A percentile compares a stretch with the other conserved stretches of the same genome.
These are phyloP conservation scores for Schizophyllum amplum DNA, from an alignment of 1,284 basidiomycete species.

Conservation along the genomic window DNA sequence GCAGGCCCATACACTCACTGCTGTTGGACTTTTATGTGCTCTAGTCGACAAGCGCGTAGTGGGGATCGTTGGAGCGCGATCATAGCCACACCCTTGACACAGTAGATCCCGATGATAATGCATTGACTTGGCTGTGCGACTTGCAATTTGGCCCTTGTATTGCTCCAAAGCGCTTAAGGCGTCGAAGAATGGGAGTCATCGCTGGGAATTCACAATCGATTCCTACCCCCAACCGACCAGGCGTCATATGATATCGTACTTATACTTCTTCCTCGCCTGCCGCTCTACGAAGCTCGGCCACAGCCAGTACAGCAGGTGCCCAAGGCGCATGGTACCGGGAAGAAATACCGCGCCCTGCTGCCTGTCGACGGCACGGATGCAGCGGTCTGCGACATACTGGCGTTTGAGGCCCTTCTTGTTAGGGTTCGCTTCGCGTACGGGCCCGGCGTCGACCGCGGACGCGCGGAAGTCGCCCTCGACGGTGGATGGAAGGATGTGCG, in stretches of 20 bases:
- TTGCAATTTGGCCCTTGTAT: too few relatives aligned
- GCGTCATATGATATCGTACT: conserved; percentile 28
- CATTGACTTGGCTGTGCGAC: too few relatives aligned
- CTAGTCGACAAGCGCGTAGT: too few relatives aligned
- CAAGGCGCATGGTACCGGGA: conserved; percentile 35
- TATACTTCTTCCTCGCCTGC: conserved; percentile 54
- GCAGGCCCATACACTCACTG: too few relatives aligned
- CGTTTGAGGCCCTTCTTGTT: conserved; percentile 48
- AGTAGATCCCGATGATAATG: too few relatives aligned
- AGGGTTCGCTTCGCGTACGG: conserved; percentile 36
- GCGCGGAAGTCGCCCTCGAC: conserved; percentile 75
- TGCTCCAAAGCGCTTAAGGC: too few relatives aligned
- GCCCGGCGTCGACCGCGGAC: conserved; percentile 62
- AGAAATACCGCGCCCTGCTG: conserved; percentile 50
- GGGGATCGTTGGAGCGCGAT: too few relatives aligned
- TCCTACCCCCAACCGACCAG: neutral
- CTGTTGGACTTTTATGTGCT: too few relatives aligned
- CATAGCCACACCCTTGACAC: too few relatives aligned
- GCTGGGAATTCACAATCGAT: neutral
- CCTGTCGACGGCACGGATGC: conserved; percentile 49
- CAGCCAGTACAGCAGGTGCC: conserved; percentile 54
- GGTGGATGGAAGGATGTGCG: conserved; percentile 50
- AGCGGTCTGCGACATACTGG: conserved; percentile 45
- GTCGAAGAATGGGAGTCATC: too few relatives aligned
- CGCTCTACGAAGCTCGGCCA: conserved; percentile 49